These are phyloP conservation scores for Boletus sp. DNA, from an alignment of 768 basidiomycete genomes.

Conservation along the genomic window DNA sequence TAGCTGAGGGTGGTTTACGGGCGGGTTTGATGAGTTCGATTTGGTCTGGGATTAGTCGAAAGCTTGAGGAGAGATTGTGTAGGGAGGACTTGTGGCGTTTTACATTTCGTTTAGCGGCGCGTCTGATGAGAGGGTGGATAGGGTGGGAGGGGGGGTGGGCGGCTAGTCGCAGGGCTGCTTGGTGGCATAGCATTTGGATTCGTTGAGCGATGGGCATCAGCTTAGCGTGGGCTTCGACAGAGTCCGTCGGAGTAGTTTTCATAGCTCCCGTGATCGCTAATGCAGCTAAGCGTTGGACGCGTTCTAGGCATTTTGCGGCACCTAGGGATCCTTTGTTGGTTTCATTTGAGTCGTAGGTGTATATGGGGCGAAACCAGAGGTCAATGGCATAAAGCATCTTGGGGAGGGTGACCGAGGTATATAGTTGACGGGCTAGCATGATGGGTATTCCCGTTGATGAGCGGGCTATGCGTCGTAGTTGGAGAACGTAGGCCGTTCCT, in stretches of 20 bases:
- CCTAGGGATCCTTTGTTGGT: background rate
- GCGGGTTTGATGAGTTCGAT: too few species aligned
- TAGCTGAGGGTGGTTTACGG: too few species aligned
- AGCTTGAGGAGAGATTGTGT: background rate
- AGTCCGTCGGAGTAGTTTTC: background rate
- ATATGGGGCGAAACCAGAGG: background rate
- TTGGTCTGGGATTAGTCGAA: too few species aligned
- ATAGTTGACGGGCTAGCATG: background rate
- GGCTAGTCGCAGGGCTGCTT: background rate
- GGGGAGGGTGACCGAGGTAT: background rate
- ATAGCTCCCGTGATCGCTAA: background rate
- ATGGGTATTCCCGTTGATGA: background rate
- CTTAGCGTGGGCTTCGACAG: background rate
- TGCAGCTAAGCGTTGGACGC: background rate
- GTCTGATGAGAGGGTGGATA: background rate
- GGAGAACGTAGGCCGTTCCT: background rate
- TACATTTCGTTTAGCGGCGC: background rate
- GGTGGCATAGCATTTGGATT: background rate
- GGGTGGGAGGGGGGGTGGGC: background rate
- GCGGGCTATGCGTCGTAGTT: background rate
- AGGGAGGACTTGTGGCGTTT: background rate
- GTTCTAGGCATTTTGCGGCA: accelerated
- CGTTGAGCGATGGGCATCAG: background rate
- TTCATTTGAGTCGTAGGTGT: accelerated
- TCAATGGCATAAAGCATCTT: background rate